Evolutionary conservation across 805 yeast genomes (phyloP).

Genomic region (Pichia rugopelliculosa): DNA sequence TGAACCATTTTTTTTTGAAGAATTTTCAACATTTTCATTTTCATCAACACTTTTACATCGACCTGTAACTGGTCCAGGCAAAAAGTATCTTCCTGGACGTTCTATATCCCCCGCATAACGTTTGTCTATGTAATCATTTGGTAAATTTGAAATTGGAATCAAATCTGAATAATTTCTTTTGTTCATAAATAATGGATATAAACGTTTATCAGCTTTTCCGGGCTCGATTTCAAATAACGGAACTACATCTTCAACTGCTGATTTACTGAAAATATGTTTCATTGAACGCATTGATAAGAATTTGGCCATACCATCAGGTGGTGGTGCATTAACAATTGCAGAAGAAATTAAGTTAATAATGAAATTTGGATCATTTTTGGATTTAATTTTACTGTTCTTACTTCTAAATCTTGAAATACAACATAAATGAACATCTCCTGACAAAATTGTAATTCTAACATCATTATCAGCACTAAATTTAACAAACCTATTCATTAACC

Average conservation of each 20-base stretch:
- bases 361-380: constrained; percentile 66
- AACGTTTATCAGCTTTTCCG: constrained; percentile 37
- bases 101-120: constrained; percentile 22
- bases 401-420: constrained; percentile 73
- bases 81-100: background rate
- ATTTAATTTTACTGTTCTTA: constrained; percentile 37
- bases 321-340: constrained; percentile 89
- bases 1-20: constrained; percentile 6
- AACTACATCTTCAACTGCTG: constrained; percentile 63
- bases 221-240: constrained; percentile 59
- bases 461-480: constrained; percentile 57
- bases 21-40: background rate
- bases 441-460: constrained; percentile 72
- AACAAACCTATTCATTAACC: constrained; percentile 51
- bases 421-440: constrained; percentile 92
- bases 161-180: constrained; percentile 69
- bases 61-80: constrained; percentile 21
- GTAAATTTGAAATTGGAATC: constrained; percentile 40
- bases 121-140: constrained; percentile 3
- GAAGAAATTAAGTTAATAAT: constrained; percentile 82
- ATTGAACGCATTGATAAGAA: constrained; percentile 61
- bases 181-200: constrained; percentile 46
- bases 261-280: constrained; percentile 59
- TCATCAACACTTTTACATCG: constrained; percentile 12
- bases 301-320: constrained; percentile 79